phyloP scores from a whole-genome alignment of 2,329 filamentous ascomycete genomes.

The Fonsecaea monophora region DNA sequence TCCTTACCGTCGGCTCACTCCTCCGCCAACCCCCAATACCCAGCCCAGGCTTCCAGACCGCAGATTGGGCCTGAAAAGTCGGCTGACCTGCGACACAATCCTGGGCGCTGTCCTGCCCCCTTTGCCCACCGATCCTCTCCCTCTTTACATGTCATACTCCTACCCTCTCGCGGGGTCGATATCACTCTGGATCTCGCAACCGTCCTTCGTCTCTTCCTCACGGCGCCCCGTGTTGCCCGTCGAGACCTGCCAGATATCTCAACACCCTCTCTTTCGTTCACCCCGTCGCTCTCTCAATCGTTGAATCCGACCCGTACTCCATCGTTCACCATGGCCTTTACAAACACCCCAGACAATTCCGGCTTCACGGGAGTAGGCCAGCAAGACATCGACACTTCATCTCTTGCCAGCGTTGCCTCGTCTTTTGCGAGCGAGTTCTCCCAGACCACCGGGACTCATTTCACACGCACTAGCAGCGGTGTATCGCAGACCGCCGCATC shows the following conservation, averaged over 20 bases:
- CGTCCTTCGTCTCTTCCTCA: conserved; percentile 23
- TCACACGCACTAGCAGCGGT: background rate
- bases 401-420: conserved; percentile 21
- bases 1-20: background rate
- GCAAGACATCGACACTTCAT: conserved; percentile 18
- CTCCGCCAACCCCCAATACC: conserved; percentile 1
- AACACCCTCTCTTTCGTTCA: conserved; percentile 19
- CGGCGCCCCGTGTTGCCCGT: conserved; percentile 33
- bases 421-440: conserved; percentile 26
- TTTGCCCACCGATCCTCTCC: conserved; percentile 21
- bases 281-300: conserved; percentile 18
- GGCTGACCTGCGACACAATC: conserved; percentile 11
- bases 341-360: conserved; percentile 10
- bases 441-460: conserved; percentile 7
- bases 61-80: conserved; percentile 16
- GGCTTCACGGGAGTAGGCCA: conserved; percentile 23
- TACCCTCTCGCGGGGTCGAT: conserved; percentile 32
- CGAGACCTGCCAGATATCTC: conserved; percentile 20
- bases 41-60: conserved; percentile 12
- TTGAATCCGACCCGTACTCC: conserved; percentile 10
- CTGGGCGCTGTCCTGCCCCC: conserved; percentile 31
- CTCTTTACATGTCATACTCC: conserved; percentile 36
- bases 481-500: conserved; percentile 4
- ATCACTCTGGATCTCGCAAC: conserved; percentile 33
- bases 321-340: conserved; percentile 23